Conservation (phyloP, 2,329 filamentous ascomycete species). For the Xylaria sp. region DNA sequence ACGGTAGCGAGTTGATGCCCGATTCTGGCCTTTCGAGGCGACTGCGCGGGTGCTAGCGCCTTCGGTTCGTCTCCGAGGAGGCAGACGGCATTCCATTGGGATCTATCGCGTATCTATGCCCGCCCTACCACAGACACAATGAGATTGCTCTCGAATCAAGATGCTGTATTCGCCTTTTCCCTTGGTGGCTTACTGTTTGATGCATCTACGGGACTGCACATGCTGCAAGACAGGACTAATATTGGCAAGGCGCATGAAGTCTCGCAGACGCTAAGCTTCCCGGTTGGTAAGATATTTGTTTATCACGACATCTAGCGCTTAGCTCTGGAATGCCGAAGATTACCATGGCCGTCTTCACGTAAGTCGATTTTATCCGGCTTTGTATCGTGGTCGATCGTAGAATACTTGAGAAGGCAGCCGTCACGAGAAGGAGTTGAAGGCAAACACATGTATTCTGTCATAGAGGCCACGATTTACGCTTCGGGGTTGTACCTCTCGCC, state of each 20-base stretch:
- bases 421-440: neutral
- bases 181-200: slow-evolving; percentile 26
- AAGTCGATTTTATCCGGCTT: neutral
- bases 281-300: slow-evolving; percentile 1
- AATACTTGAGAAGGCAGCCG: neutral
- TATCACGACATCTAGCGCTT: neutral
- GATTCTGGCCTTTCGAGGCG: slow-evolving; percentile 11
- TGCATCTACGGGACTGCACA: neutral
- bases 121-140: neutral
- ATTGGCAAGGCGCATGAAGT: neutral
- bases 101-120: neutral
- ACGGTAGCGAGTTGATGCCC: slow-evolving; percentile 9
- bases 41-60: slow-evolving; percentile 3
- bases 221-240: neutral
- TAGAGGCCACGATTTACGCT: neutral
- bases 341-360: neutral
- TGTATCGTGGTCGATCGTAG: neutral
- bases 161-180: neutral
- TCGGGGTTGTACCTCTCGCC: neutral
- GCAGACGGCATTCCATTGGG: neutral
- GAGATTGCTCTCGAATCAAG: neutral
- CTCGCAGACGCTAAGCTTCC: slow-evolving; percentile 6
- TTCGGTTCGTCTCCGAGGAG: neutral
- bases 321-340: neutral
- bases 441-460: neutral